Percentiles rank a stretch among this genome's conserved stretches.
These are phyloP conservation scores for Candida bentonensis DNA, from an alignment of 805 yeast species.

Conservation along the genomic window DNA sequence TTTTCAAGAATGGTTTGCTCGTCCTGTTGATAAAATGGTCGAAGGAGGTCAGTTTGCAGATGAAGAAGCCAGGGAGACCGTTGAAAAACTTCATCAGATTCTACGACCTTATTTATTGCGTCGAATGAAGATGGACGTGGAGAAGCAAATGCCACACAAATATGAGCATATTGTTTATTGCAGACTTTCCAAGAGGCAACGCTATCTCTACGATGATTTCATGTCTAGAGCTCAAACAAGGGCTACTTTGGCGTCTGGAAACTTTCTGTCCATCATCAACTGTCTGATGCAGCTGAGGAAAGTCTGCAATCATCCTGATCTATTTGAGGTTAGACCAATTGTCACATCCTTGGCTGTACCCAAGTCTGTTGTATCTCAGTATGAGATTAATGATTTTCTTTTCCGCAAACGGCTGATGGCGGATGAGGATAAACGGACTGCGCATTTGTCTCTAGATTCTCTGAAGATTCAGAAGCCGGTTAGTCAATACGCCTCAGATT, in stretches of 20 bases:
- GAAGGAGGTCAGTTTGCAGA: slow-evolving; percentile 58
- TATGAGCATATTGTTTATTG: slow-evolving; percentile 92
- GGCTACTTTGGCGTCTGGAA: slow-evolving; percentile 88
- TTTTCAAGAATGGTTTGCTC: slow-evolving; percentile 98
- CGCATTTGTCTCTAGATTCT: neutral
- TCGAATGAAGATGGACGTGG: slow-evolving; percentile 90
- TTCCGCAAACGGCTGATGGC: slow-evolving; percentile 23
- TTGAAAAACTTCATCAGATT: slow-evolving; percentile 81
- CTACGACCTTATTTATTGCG: slow-evolving; percentile 84
- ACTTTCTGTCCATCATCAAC: slow-evolving; percentile 85
- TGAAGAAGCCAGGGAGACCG: slow-evolving; percentile 71
- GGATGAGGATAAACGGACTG: slow-evolving; percentile 13
- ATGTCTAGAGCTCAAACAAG: slow-evolving; percentile 94
- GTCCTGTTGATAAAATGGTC: slow-evolving; percentile 84
- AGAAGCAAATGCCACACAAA: slow-evolving; percentile 97
- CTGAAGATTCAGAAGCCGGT: neutral
- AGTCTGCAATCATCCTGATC: slow-evolving; percentile 92
- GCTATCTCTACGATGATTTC: slow-evolving; percentile 87
- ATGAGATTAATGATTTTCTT: slow-evolving; percentile 27
- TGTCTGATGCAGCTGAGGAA: slow-evolving; percentile 96
- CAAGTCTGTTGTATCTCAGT: slow-evolving; percentile 43
- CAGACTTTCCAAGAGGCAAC: slow-evolving; percentile 80
- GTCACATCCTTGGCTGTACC: slow-evolving; percentile 76
- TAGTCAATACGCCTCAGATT: neutral
- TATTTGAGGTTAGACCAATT: slow-evolving; percentile 91